phyloP scores from a whole-genome alignment of 495 filamentous ascomycete genomes.

The Trichoderma orchidacearum region DNA sequence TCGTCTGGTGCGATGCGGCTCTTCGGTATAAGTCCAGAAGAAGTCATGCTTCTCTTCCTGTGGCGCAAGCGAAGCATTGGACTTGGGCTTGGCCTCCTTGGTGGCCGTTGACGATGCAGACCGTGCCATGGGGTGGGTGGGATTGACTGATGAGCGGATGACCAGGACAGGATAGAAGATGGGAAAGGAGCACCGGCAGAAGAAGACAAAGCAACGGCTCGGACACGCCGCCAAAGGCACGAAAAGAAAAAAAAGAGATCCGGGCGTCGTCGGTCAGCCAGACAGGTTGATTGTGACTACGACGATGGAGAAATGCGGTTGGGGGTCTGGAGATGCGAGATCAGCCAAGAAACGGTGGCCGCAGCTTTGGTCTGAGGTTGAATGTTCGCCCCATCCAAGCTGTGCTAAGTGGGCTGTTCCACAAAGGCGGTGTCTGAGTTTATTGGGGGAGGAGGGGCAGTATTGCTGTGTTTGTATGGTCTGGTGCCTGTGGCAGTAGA shows the following conservation, averaged over 20 bases:
- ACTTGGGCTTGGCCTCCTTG: neutral
- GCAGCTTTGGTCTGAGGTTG: too few relatives aligned
- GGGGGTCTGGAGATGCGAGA: neutral
- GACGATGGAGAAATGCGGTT: neutral
- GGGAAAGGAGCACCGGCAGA: neutral
- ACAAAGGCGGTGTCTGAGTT: neutral
- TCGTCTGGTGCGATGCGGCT: conserved; percentile 84
- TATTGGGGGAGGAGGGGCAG: too few relatives aligned
- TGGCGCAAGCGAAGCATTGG: neutral
- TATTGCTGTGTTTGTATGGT: too few relatives aligned
- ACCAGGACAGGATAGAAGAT: neutral
- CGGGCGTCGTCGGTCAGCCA: too few relatives aligned
- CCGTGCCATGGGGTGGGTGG: neutral
- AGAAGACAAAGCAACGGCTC: too few relatives aligned
- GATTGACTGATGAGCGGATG: neutral
- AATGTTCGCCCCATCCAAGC: too few relatives aligned
- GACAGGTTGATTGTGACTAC: neutral
- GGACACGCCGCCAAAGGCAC: too few relatives aligned
- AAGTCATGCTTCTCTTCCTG: conserved; percentile 26
- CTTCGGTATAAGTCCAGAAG: conserved; percentile 96
- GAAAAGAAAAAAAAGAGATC: too few relatives aligned
- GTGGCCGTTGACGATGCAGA: neutral
- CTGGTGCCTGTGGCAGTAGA: too few relatives aligned
- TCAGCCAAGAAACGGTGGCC: neutral
- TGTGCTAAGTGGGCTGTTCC: neutral